Percentiles rank a stretch among this genome's conserved stretches.
Conservation (phyloP, 192 early-diverging fungal species). For the Rhizophlyctis rosea region DNA sequence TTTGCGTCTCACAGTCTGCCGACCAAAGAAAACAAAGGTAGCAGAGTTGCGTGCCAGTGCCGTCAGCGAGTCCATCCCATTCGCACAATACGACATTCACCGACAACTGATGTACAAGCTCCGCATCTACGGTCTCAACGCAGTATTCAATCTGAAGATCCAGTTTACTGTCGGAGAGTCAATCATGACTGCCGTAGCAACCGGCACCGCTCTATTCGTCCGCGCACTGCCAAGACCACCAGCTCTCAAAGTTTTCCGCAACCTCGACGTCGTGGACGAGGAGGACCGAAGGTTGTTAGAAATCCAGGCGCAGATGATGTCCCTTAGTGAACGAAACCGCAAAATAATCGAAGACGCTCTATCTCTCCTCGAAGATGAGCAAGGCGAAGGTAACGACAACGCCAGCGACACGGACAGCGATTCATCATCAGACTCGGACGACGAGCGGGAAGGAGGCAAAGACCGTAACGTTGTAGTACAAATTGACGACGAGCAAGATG, state of each 20-base stretch:
- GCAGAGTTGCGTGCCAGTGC: slow-evolving; percentile 66
- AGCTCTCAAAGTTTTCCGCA: slow-evolving; percentile 67
- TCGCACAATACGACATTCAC: slow-evolving; percentile 80
- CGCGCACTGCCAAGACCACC: slow-evolving; percentile 69
- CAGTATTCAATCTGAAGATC: slow-evolving; percentile 68
- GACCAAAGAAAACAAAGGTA: slow-evolving; percentile 38
- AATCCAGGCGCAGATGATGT: slow-evolving; percentile 67
- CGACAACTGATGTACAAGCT: slow-evolving; percentile 78
- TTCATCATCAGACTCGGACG: slow-evolving; percentile 41
- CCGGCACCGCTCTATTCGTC: slow-evolving; percentile 69
- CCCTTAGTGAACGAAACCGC: slow-evolving; percentile 62
- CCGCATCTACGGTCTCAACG: slow-evolving; percentile 71
- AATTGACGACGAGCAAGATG: slow-evolving; percentile 79
- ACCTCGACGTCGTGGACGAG: slow-evolving; percentile 68
- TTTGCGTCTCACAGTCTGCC: slow-evolving; percentile 47
- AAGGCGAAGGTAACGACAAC: background rate
- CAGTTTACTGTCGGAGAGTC: slow-evolving; percentile 55
- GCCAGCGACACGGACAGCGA: slow-evolving; percentile 23
- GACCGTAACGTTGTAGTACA: slow-evolving; percentile 60
- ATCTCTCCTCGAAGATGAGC: slow-evolving; percentile 13
- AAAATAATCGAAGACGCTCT: slow-evolving; percentile 53
- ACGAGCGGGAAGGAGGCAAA: slow-evolving; percentile 24
- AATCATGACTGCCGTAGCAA: slow-evolving; percentile 63
- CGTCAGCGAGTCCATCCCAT: slow-evolving; percentile 76
- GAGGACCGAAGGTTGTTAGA: slow-evolving; percentile 68